Base-by-base conservation (phyloP, 2,329 filamentous ascomycete species). In the Phyllosticta citribraziliensis region DNA sequence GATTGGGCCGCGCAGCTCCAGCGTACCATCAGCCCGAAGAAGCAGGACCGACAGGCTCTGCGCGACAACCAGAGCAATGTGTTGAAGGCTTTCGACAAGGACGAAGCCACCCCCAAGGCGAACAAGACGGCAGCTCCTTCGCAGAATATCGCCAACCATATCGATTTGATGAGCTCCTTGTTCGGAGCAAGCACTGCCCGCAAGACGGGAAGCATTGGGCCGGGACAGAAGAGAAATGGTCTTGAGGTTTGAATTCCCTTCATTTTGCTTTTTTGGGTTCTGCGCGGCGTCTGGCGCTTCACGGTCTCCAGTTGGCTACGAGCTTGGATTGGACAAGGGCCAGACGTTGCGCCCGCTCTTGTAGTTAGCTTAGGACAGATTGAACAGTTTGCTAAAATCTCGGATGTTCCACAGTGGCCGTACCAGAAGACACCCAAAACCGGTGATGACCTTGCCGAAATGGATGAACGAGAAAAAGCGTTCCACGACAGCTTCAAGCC, bases 1-100 rank as follows among this genome's bases (percentile, higher is more conserved):
- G 88, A 96, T 72, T 99, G 94, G 94, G 88, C 91, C 67, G 88
- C 94, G 67, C 92, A 97, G 78, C 81, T 99, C 65, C 89, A 91
- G 72, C 91, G 91, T 66, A 97, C 94, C 5, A 91, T 97, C 67
- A 96, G 91, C 69, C 93, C 94, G 5, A 86, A 89, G 70, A 97
- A 97, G 78, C 88, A 94, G 69, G 89, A 97, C 76, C 89, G 93
- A 64, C 80, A 83, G 63, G 87, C 87, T 27, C 79, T 94, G 35
- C 80, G 76, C 75, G 86, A 80, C 78, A 87, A 76, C 75, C 88
- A 86, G 67, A 79, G 78, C 51, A 81, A 83, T 63, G 79, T 80
- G 27, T 79, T 85, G 56, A 79, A 80, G 64, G 77, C 79, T 65
- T 75, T 74, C 63, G 74, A 65, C 52, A 62, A 71, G 64, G 65